Percentiles rank a stretch among this genome's conserved stretches.
phyloP scores from a whole-genome alignment of 352 stramenopile genomes.

The Phytophthora idaei region DNA sequence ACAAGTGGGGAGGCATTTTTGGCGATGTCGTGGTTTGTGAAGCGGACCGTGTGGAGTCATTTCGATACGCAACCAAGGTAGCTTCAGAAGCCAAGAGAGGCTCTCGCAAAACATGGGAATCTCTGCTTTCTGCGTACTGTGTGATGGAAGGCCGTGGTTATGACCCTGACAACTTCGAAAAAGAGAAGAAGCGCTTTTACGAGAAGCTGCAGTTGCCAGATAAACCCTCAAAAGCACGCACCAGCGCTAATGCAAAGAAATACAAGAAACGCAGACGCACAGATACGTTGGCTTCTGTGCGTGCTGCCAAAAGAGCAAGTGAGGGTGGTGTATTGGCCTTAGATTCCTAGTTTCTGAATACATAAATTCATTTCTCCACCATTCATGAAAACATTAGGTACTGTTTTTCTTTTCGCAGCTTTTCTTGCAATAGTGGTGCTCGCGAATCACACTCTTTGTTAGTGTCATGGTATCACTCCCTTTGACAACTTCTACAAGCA shows the following conservation, averaged over 20 bases:
- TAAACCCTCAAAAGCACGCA: background rate
- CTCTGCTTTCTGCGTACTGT: background rate
- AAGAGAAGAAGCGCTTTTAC: background rate
- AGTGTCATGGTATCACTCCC: too few species aligned
- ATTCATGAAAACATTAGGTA: background rate
- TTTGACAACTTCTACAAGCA: too few species aligned
- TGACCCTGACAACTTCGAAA: background rate
- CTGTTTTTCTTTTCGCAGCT: background rate
- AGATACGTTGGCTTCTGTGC: background rate
- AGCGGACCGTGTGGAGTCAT: background rate
- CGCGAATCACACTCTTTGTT: too few species aligned
- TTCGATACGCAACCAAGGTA: conserved; percentile 11
- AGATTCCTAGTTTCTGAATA: background rate
- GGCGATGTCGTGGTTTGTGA: conserved; percentile 4
- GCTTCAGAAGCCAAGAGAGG: background rate
- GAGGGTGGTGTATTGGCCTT: background rate
- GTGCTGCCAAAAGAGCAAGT: background rate
- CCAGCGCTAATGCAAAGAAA: background rate
- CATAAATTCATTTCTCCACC: background rate
- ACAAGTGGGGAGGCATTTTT: conserved; percentile 2
- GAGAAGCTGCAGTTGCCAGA: background rate
- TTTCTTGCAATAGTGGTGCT: too few species aligned
- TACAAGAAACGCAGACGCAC: background rate
- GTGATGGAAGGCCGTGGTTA: background rate
- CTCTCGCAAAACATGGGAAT: background rate